Evolutionary conservation across 2,329 filamentous ascomycete genomes (phyloP), one percentile per base, ranked within the genome.

Genomic region (Neodidymelliopsis sp.): DNA sequence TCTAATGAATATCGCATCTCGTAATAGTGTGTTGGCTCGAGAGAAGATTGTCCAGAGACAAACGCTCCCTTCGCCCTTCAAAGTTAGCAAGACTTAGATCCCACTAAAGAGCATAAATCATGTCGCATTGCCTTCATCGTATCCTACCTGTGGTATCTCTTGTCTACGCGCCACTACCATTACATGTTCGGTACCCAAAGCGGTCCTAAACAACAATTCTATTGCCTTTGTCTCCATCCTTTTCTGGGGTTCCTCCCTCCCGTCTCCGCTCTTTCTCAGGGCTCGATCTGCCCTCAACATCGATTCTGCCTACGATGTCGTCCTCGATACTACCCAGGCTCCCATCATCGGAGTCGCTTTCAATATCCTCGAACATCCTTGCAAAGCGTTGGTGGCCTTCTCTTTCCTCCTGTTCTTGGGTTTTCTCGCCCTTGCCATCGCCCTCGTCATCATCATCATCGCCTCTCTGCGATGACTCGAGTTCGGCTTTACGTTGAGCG

Each of bases 401-500:
- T n/a, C 62, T 54, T 27, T 63, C 62, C 39, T 68, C 66, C 29
- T 69, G 54, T 36, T 65, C 60, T 39, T 65, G 59, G 2, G 57
- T 57, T 22, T 57, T 62, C 10, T 44, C 45, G 23, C 30, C 42
- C 11, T 57, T 47, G 4, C 53, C 47, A 4, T 58, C 49, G 2
- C 57, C 54, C 2, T 44, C 48, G n/a, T 61, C 63, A 3, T 63
- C 60, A 22, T 60, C 60, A 16, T 44, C 46, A 11, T 66, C 60
- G 23, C 49, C 39, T 19, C 40, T 37, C 36, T 22, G 34, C 10
- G 34, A 24, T 5, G 31, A 37, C 50, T 71, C 66, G 10, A 70
- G 56, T 16, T 65, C 53, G 8, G 67, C 69, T 50, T 76, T 75
- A 30, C 72, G 90, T 84, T 65, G 71, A 2, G 77, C 77, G 11